Evolutionary conservation across 441 rosid species (phyloP), one percentile per base, ranked within the genome.

Genomic region (Omphalea diandra): DNA sequence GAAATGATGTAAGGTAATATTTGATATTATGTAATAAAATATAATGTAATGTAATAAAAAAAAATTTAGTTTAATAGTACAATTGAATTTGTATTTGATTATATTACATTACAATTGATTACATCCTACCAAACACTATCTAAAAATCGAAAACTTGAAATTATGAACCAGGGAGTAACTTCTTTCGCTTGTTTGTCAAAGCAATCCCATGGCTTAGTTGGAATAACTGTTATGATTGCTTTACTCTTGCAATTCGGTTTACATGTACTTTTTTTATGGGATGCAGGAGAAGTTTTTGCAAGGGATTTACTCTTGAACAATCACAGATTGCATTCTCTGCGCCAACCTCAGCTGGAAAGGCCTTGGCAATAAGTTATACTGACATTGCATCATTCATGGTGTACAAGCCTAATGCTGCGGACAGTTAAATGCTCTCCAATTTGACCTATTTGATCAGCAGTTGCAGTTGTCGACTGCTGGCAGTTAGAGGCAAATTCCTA

Each of bases 271-370:
- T 63, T 15, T 67, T 32, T 54, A 43, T 54, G 43, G 36, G 35
- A 69, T 71, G 80, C 92, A 91, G 98, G 89, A 83, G 71, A 73
- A 88, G 82, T 78, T 94, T 91, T 70, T 73, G 79, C 68, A 60
- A 6, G 70, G 90, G 83, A 4, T 46, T 63, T 67, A 75, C 53
- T n/a, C 74, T 85, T 31, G 86, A 86, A 33, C 79, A 78, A 74
- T 77, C 87, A 73, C 73, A 87, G 73, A 1, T 90, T 63, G 96
- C 98, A 41, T 90, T 94, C 76, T 92, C 97, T 40, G 84, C 88
- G 24, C 94, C 97, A 60, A 88, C 84, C 43, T 79, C 86, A 32
- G 77, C 86, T 0, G 97, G 97, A 71, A 85, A 78, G 83, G 84
- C 89, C 14, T 76, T 91, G 86, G 97, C 97, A 29, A 79, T 80